Percentiles rank a stretch among this genome's conserved stretches.
phyloP scores from a whole-genome alignment of 2,329 filamentous ascomycete genomes.

The Ophiosphaerella herpotricha region DNA sequence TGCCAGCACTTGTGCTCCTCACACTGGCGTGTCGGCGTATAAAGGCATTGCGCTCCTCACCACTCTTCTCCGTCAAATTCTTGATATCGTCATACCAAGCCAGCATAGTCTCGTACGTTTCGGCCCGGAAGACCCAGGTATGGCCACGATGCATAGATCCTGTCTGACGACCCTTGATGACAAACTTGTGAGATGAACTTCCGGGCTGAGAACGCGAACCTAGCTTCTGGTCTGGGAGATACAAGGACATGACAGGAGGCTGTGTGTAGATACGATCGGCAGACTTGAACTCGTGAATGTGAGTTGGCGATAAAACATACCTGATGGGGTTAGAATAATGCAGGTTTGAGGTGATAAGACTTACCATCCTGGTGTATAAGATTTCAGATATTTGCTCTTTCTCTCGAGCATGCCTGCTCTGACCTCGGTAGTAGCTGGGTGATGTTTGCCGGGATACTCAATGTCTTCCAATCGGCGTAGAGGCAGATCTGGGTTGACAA shows the following conservation, averaged over 20 bases:
- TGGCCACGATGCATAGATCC: slow-evolving; percentile 85
- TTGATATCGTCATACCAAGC: slow-evolving; percentile 96
- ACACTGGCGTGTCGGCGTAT: slow-evolving; percentile 80
- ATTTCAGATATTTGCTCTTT: slow-evolving; percentile 98
- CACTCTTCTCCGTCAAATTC: slow-evolving; percentile 82
- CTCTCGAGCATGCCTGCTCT: slow-evolving; percentile 89
- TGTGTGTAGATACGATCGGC: slow-evolving; percentile 82
- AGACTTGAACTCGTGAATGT: slow-evolving; percentile 99
- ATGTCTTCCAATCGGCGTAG: slow-evolving; percentile 80
- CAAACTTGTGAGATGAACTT: slow-evolving; percentile 94
- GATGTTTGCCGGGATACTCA: slow-evolving; percentile 86
- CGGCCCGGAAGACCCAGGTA: slow-evolving; percentile 70
- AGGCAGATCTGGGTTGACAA: slow-evolving; percentile 82
- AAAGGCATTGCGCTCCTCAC: slow-evolving; percentile 86
- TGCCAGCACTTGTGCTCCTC: slow-evolving; percentile 72
- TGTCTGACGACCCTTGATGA: slow-evolving; percentile 93
- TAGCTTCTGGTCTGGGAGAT: slow-evolving; percentile 91
- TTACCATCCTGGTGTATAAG: slow-evolving; percentile 93
- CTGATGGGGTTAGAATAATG: slow-evolving; percentile 50
- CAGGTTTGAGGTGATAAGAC: slow-evolving; percentile 34
- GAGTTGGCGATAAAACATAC: slow-evolving; percentile 95
- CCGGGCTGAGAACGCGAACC: slow-evolving; percentile 84
- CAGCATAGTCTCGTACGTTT: slow-evolving; percentile 89
- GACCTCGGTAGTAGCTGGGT: slow-evolving; percentile 82
- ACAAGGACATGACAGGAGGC: slow-evolving; percentile 93